These are phyloP conservation scores for Backusella luteola DNA, from an alignment of 192 early-diverging fungal species.

Conservation along the genomic window DNA sequence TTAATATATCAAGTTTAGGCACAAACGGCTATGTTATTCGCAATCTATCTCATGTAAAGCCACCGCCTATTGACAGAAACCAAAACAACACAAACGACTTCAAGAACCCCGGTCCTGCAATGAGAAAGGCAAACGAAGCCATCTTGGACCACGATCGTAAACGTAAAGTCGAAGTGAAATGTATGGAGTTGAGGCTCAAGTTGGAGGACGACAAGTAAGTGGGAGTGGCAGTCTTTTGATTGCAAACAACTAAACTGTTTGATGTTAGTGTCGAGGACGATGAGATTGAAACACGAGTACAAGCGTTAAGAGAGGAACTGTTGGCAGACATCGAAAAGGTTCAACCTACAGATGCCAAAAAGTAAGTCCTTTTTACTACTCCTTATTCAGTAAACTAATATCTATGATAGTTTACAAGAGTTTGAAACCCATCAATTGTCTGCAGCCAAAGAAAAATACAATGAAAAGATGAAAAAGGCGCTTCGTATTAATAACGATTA, in stretches of 20 bases:
- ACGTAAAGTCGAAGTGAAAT: slow-evolving; percentile 85
- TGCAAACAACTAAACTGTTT: not conserved
- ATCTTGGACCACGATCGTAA: slow-evolving; percentile 86
- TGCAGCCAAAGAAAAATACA: slow-evolving; percentile 69
- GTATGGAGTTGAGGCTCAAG: slow-evolving; percentile 74
- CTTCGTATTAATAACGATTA: slow-evolving; percentile 64
- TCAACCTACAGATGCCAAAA: slow-evolving; percentile 29
- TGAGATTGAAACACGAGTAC: slow-evolving; percentile 65
- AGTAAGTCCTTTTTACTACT: not conserved
- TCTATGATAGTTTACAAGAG: slow-evolving; percentile 38
- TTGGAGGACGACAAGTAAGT: slow-evolving; percentile 73
- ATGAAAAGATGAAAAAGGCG: slow-evolving; percentile 62
- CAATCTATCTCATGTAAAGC: slow-evolving; percentile 74
- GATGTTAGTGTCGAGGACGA: slow-evolving; percentile 52
- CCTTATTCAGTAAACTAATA: not conserved
- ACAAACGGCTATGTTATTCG: slow-evolving; percentile 97
- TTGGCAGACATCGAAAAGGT: slow-evolving; percentile 47
- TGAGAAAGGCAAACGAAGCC: slow-evolving; percentile 68
- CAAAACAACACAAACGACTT: slow-evolving; percentile 22
- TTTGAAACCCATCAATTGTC: slow-evolving; percentile 71
- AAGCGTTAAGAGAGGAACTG: slow-evolving; percentile 57
- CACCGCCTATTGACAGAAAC: slow-evolving; percentile 48
- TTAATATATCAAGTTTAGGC: slow-evolving; percentile 33
- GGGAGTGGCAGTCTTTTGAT: not conserved
- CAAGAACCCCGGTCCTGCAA: slow-evolving; percentile 12